These are phyloP conservation scores for Chloranthus sessilifolius DNA, from an alignment of 164 flowering plant species.

Conservation along the genomic window DNA sequence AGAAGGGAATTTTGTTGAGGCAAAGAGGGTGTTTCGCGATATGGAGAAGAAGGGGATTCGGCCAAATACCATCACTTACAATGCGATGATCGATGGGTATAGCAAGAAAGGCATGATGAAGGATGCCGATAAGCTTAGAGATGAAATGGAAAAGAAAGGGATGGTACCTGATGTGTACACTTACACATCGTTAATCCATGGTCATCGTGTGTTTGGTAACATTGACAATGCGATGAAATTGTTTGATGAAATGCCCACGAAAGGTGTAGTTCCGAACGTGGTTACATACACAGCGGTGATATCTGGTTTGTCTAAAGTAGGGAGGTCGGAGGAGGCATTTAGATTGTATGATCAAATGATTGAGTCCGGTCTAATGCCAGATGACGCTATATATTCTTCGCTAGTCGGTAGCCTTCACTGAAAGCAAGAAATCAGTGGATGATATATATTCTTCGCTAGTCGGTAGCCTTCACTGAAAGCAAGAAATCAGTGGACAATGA, in stretches of 20 bases:
- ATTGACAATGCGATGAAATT: slow-evolving; percentile 47
- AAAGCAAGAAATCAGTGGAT: slow-evolving; percentile 44
- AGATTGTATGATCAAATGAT: slow-evolving; percentile 68
- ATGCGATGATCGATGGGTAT: slow-evolving; percentile 59
- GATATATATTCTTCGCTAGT: slow-evolving; percentile 53
- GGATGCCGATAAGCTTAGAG: slow-evolving; percentile 46
- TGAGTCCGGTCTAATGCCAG: slow-evolving; percentile 52
- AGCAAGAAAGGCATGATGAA: slow-evolving; percentile 50
- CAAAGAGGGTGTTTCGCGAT: slow-evolving; percentile 41
- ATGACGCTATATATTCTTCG: slow-evolving; percentile 51
- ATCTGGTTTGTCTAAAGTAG: slow-evolving; percentile 60
- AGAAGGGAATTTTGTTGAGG: slow-evolving; percentile 64
- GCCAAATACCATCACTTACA: slow-evolving; percentile 58
- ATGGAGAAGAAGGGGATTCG: slow-evolving; percentile 50
- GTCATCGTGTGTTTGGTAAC: slow-evolving; percentile 53
- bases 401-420: slow-evolving; percentile 69
- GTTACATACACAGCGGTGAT: slow-evolving; percentile 61
- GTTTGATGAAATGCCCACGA: slow-evolving; percentile 46
- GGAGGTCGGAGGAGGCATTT: slow-evolving; percentile 73
- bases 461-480: slow-evolving; percentile 49
- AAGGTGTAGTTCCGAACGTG: slow-evolving; percentile 30
- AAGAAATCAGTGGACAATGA: slow-evolving; percentile 51
- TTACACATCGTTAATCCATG: slow-evolving; percentile 61
- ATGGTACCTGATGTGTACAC: slow-evolving; percentile 55
- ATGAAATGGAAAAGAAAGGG: slow-evolving; percentile 50